A percentile compares a stretch with the other conserved stretches of the same genome.
Evolutionary conservation across 2,329 filamentous ascomycete species (phyloP).

Genomic region (Colletotrichum siamense): DNA sequence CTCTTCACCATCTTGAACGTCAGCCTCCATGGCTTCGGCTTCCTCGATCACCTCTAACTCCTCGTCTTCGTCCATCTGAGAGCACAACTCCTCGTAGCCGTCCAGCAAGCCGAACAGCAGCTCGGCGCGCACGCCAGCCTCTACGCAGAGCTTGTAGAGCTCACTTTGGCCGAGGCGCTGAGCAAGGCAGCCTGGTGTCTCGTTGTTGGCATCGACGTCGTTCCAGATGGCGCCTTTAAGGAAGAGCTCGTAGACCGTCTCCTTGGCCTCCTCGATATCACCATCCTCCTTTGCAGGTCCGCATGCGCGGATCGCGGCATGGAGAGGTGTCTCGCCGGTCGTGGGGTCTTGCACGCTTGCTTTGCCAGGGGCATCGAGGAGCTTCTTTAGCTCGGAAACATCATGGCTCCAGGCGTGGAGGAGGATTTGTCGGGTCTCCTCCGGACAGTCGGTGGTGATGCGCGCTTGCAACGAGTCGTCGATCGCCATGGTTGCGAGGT

Average conservation of each 20-base stretch:
- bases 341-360: conserved; percentile 83
- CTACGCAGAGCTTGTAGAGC: conserved; percentile 83
- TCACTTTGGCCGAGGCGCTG: conserved; percentile 69
- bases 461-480: conserved; percentile 59
- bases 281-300: conserved; percentile 46
- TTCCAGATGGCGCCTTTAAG: conserved; percentile 97
- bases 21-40: conserved; percentile 23
- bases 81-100: conserved; percentile 75
- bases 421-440: conserved; percentile 56
- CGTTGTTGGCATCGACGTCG: conserved; percentile 82
- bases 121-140: conserved; percentile 90
- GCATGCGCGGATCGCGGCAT: conserved; percentile 86
- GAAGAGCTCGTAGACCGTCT: conserved; percentile 77
- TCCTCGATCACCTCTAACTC: conserved; percentile 50
- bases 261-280: conserved; percentile 65
- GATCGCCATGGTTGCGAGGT: conserved; percentile 30
- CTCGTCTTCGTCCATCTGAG: conserved; percentile 50
- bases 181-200: conserved; percentile 92
- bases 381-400: conserved; percentile 67
- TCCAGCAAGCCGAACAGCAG: conserved; percentile 83
- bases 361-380: conserved; percentile 68
- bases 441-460: conserved; percentile 59
- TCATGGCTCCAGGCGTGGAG: conserved; percentile 66
- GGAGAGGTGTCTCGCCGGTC: conserved; percentile 86
- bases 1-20: conserved; percentile 9